Conservation (phyloP, 2,329 filamentous ascomycete species). For the Trichoderma oligosporum region DNA sequence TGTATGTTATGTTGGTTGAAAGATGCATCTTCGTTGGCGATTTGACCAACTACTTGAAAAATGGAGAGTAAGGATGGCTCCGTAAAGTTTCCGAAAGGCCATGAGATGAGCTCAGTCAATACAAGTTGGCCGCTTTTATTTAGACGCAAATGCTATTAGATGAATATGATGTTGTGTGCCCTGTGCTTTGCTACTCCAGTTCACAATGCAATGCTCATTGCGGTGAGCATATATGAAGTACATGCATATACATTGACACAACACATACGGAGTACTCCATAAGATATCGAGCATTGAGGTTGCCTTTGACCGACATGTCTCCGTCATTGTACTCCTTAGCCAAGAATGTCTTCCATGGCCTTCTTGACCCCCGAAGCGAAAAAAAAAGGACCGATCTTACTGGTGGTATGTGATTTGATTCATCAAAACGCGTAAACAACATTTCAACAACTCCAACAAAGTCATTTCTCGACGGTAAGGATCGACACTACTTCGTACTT, state of each 20-base stretch:
- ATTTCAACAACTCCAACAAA: neutral
- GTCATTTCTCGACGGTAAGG: neutral
- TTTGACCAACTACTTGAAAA: no score
- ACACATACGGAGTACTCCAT: neutral
- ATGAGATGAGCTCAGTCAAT: neutral
- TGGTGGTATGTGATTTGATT: constrained; percentile 5
- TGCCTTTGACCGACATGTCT: no score
- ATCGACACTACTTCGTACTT: no score
- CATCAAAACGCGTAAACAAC: neutral
- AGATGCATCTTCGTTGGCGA: no score
- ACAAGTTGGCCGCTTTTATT: no score
- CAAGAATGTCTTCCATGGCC: neutral
- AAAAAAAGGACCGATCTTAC: constrained; percentile 1
- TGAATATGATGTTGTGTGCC: neutral
- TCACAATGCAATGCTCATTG: neutral
- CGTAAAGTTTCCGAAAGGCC: neutral
- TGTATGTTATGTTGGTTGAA: no score
- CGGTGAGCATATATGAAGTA: neutral
- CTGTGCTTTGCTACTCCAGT: neutral
- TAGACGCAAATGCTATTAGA: neutral
- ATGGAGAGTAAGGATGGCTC: no score
- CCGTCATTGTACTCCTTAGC: neutral
- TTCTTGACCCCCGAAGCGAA: neutral
- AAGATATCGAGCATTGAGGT: no score
- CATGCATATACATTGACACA: neutral